These are phyloP conservation scores for Miscanthus lutarioriparius DNA, from an alignment of 176 grass and related monocot genomes.

Conservation along the genomic window DNA sequence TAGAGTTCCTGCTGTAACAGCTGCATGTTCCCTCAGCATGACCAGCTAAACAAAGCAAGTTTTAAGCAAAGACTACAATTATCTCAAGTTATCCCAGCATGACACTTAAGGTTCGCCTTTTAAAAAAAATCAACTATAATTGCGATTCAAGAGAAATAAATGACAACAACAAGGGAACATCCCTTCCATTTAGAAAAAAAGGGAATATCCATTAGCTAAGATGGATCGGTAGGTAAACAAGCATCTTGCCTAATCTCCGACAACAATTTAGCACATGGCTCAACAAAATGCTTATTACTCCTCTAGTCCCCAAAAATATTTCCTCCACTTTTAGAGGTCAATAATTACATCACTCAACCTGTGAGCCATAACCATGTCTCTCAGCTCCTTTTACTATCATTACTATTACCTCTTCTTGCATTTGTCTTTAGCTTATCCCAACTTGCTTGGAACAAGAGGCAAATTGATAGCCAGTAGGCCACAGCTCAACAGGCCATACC, in stretches of 20 bases:
- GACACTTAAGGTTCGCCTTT: neutral
- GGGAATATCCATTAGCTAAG: neutral
- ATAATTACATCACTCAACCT: neutral
- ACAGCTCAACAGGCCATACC: neutral
- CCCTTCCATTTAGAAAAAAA: neutral
- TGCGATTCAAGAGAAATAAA: neutral
- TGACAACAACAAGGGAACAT: neutral
- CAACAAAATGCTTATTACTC: neutral
- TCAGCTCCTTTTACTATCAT: neutral
- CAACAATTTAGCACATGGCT: slow-evolving; percentile 6
- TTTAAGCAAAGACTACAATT: slow-evolving; percentile 23
- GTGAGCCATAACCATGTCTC: neutral
- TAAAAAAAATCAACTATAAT: neutral
- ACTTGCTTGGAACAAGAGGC: neutral
- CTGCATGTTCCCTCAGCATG: neutral
- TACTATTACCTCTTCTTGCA: neutral
- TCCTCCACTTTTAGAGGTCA: neutral
- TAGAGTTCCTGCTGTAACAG: neutral
- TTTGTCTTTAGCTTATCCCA: neutral
- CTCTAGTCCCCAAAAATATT: neutral
- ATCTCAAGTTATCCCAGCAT: slow-evolving; percentile 10
- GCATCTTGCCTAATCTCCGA: too few relatives aligned
- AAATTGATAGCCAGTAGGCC: neutral
- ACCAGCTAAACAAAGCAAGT: slow-evolving; percentile 14
- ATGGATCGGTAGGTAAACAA: neutral